Percentiles rank a stretch among this genome's conserved stretches.
Evolutionary conservation across 1,139 yeast species (phyloP).

Genomic region (Suhomyces panamericanus): DNA sequence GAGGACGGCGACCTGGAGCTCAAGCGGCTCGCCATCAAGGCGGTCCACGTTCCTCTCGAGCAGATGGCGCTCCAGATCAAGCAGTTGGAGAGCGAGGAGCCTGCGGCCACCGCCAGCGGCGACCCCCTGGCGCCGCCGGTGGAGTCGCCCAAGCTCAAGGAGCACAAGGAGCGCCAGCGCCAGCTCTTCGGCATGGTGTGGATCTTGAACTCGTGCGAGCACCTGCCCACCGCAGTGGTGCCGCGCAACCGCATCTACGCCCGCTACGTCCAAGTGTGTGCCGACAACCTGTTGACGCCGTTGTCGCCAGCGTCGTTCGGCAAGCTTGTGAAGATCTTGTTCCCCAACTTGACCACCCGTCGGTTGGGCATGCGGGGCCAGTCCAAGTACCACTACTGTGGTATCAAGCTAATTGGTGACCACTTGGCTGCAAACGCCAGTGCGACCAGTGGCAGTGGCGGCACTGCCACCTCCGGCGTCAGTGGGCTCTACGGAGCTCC

Average conservation of each 20-base stretch:
- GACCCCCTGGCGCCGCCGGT: not conserved
- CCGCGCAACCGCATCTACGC: conserved; percentile 85
- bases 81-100: conserved; percentile 41
- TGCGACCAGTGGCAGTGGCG: conserved; percentile 8
- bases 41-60: conserved; percentile 44
- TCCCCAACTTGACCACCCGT: conserved; percentile 76
- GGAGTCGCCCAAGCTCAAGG: conserved; percentile 13
- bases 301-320: conserved; percentile 88
- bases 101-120: conserved; percentile 4
- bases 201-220: conserved; percentile 69
- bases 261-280: conserved; percentile 72
- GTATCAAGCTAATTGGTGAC: conserved; percentile 65
- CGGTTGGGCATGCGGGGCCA: conserved; percentile 88
- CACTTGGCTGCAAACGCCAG: conserved; percentile 20
- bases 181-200: conserved; percentile 84
- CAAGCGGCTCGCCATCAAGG: conserved; percentile 47
- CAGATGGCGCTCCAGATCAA: conserved; percentile 54
- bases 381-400: conserved; percentile 89
- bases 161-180: conserved; percentile 58
- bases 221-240: conserved; percentile 67
- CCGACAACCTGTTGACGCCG: conserved; percentile 65
- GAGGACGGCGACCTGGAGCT: conserved; percentile 51
- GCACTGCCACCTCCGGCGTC: conserved; percentile 9
- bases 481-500: not conserved
- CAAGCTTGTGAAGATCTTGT: conserved; percentile 70